A percentile compares a stretch with the other conserved stretches of the same genome.
Conservation (phyloP, 306 rosid genomes). For the Mimosa bimucronata region DNA sequence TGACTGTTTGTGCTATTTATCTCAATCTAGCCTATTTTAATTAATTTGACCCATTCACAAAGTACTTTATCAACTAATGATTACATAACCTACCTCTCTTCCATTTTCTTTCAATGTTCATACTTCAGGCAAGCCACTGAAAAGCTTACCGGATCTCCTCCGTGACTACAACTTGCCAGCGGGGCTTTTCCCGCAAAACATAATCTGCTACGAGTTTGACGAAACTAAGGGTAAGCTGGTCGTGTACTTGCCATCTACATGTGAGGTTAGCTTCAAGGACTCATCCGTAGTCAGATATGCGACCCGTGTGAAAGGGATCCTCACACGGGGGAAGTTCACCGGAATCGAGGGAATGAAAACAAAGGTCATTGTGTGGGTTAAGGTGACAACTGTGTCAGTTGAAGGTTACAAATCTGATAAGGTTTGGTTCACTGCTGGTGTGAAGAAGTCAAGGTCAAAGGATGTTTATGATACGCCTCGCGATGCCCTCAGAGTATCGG, state of each 20-base stretch:
- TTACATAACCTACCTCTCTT: neutral
- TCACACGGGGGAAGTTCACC: constrained; percentile 79
- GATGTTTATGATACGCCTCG: constrained; percentile 71
- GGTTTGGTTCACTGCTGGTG: constrained; percentile 90
- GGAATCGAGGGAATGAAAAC: constrained; percentile 96
- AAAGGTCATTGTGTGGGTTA: constrained; percentile 92
- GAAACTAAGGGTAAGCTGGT: constrained; percentile 74
- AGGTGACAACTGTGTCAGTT: constrained; percentile 73
- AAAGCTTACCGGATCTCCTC: constrained; percentile 86
- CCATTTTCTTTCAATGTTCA: neutral
- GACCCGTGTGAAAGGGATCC: constrained; percentile 73
- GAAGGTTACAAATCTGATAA: constrained; percentile 89
- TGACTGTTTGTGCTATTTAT: neutral
- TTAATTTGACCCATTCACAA: constrained; percentile 24
- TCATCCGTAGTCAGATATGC: constrained; percentile 74
- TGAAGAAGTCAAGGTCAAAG: constrained; percentile 82
- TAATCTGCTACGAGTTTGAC: constrained; percentile 80
- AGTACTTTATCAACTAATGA: constrained; percentile 8
- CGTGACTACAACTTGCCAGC: constrained; percentile 87
- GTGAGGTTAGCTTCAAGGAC: constrained; percentile 94
- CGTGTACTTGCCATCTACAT: constrained; percentile 79
- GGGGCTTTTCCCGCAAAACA: constrained; percentile 86
- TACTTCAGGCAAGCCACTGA: constrained; percentile 72
- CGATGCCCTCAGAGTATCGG: constrained; percentile 65
- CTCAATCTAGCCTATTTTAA: neutral